Evolutionary conservation across 169 alveolate genomes (phyloP).

Genomic region (Cryptosporidium tyzzeri): DNA sequence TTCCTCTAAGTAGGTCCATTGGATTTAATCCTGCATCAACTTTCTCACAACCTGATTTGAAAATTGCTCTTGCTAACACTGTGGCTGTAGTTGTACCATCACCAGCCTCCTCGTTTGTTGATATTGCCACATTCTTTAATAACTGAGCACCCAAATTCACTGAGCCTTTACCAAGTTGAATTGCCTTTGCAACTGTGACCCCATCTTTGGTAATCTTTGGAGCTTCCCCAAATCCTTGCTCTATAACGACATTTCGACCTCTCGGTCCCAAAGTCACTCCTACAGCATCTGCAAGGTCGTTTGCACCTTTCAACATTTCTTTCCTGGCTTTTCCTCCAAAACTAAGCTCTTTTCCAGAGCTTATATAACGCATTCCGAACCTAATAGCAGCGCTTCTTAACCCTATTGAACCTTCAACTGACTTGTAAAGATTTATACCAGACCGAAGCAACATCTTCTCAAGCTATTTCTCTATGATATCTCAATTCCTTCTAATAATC

Average conservation of each 20-base stretch:
- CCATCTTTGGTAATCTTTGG: conserved; percentile 99
- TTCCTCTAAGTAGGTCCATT: conserved; percentile 97
- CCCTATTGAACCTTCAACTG: background rate
- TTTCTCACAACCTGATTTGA: conserved; percentile 97
- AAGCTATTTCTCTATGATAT: too few species aligned
- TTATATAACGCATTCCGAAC: conserved; percentile 3
- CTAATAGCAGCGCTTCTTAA: background rate
- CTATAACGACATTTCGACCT: conserved; percentile 98
- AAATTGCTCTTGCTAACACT: conserved; percentile 97
- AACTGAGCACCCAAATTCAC: conserved; percentile 98
- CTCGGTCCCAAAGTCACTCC: conserved; percentile 98
- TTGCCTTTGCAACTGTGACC: conserved; percentile 98
- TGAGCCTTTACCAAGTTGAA: conserved; percentile 93
- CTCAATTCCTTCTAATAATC: background rate
- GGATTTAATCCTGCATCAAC: conserved; percentile 99
- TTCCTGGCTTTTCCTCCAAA: conserved; percentile 51
- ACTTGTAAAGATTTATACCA: background rate
- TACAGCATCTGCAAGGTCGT: conserved; percentile 98
- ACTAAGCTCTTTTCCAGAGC: conserved; percentile 24
- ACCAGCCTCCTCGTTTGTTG: conserved; percentile 98
- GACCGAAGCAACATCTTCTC: background rate
- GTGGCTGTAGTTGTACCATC: conserved; percentile 99
- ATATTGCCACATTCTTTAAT: conserved; percentile 96
- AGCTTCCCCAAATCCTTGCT: conserved; percentile 92
- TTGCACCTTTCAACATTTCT: conserved; percentile 77